Evolutionary conservation across 306 rosid species (phyloP), one percentile per base, ranked within the genome.

Genomic region (Neltuma alba): DNA sequence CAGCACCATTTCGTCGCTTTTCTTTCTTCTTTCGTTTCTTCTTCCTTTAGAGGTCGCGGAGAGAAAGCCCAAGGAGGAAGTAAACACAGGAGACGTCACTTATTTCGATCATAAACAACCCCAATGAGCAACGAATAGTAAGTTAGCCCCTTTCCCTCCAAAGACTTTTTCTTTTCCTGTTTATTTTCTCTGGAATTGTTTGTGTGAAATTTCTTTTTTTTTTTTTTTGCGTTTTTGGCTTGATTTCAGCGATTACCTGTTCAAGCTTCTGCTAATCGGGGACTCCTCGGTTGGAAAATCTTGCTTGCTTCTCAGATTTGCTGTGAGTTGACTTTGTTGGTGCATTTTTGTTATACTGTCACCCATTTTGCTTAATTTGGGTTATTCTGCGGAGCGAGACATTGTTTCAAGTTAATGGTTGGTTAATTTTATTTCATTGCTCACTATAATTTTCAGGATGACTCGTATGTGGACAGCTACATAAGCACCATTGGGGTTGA

Each of bases 231-330:
- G 27, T 9, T 31, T 66, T 65, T 13, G 20, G 70, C 12, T 50
- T 41, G 9, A 45, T 79, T 84, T 55, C 71, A 95, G 99, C 86
- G 99, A 95, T 86, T 92, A 95, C 82, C 83, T 95, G 81, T 92
- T 92, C 87, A 94, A 92, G 92, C 93, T 94, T 83, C 87, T 94
- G 77, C 87, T 94, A 1, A 92, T 95, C 81, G 99, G 98, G 16
- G 99, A 92, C 87, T 95, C 99, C 27, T 95, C 99, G 42, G 99
- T 95, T 1, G 99, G 99, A 69, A 95, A 95, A 65, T 92, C 99
- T 4, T 91, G 99, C 75, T 76, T 95, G 87, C 98, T 95, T 80
- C 97, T 95, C 81, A 67, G 98, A 91, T 95, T 95, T 62, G 94
- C 98, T 28, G 98, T 92, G 10, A 82, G 88, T 84, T 48, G 54